Base-by-base conservation (phyloP, 805 yeast genomes). In the Starmera amethionina region DNA sequence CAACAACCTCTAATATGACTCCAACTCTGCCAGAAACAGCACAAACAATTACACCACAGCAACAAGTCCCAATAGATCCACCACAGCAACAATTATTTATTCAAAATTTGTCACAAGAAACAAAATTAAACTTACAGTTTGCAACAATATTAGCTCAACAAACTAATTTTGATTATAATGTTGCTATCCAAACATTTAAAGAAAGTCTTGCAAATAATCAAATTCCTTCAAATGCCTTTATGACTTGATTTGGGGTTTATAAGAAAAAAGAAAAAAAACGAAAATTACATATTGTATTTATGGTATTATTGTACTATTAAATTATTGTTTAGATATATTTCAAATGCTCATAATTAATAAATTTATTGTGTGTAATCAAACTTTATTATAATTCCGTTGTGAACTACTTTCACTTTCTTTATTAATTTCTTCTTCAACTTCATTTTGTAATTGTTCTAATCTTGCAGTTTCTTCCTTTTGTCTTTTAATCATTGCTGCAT, bases 111-210 rank as follows among this genome's bases (percentile, higher is more conserved):
- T 75, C 82, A 62, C 58, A 71, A 25, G 85, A 82, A 46, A 89
- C 97, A 0, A 76, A 78, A 37, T 66, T 89, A 49, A 88, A 74
- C 48, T 67, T 83, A n/a, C 83, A 84, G 51, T 89, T 79, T 58
- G 84, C 90, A 0, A 63, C 78, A 25, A 75, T 89, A 83, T 70
- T 93, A 32, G 81, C 88, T 42, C 88, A 87, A 56, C 96, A 88
- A 59, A 86, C 95, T 52, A 72, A 75, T 40, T 89, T 94, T 89
- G 82, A 84, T 58, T 79, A 76, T 49, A 77, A 75, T 25, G 70
- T 65, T 40, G 89, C 96, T 25, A 64, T 76, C 12, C 70, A 69
- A 35, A 79, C 84, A 41, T 90, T 90, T 62, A 73, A 77, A 48
- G 77, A 73, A 48, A 81, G 86, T 30, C 54, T 48, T n/a, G 41